These are phyloP conservation scores for Lentinus tigrinus DNA, from an alignment of 768 basidiomycete genomes.

Conservation along the genomic window DNA sequence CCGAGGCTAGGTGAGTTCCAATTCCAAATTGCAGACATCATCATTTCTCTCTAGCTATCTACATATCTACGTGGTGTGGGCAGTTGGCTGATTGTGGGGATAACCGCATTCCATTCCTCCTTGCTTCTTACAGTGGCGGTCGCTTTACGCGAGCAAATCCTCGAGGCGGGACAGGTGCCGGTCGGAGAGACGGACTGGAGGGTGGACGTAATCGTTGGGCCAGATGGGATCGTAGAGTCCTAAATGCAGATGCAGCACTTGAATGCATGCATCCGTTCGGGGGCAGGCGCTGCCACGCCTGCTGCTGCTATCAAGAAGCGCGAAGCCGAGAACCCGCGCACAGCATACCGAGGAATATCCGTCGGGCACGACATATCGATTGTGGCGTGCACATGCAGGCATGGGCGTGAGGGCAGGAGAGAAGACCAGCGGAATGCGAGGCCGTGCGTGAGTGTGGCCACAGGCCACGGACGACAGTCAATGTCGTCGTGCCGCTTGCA, in stretches of 20 bases:
- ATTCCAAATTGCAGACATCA: constrained; percentile 3
- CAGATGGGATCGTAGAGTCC: constrained; percentile 37
- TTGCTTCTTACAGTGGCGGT: constrained; percentile 51
- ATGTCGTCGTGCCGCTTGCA: background rate
- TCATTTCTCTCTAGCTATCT: too few species aligned
- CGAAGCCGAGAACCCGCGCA: background rate
- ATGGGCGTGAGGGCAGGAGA: background rate
- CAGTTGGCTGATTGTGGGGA: constrained; percentile 6
- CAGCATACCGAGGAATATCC: constrained; percentile 14
- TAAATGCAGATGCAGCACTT: background rate
- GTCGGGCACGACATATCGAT: constrained; percentile 11
- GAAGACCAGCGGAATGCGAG: constrained; percentile 2
- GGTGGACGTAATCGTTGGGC: constrained; percentile 59
- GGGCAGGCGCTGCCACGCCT: constrained; percentile 7
- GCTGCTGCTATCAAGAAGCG: background rate
- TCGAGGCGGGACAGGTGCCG: constrained; percentile 52
- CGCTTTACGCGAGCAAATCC: constrained; percentile 61
- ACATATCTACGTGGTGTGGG: constrained; percentile 4
- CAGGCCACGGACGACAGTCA: background rate
- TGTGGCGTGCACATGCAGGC: background rate
- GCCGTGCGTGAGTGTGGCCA: background rate
- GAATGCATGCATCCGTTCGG: background rate
- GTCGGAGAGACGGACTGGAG: constrained; percentile 58
- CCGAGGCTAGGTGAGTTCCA: constrained; percentile 55
- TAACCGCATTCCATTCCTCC: constrained; percentile 3